These are phyloP conservation scores for Lycium ferocissimum DNA, from an alignment of 257 asterid genomes.

Conservation along the genomic window DNA sequence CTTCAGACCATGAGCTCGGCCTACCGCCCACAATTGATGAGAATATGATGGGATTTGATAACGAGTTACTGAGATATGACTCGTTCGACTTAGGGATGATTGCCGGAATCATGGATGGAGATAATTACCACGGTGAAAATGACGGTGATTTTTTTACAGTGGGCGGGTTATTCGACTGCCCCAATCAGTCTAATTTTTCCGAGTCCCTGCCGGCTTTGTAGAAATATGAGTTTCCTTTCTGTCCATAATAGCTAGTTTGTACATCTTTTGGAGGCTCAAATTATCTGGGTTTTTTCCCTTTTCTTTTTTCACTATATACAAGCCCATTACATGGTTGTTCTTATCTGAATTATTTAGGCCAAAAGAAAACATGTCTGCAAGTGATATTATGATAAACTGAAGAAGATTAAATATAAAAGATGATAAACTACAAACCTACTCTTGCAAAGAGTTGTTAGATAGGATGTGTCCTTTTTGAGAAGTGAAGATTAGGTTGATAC, in stretches of 20 bases:
- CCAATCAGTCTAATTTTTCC: conserved; percentile 37
- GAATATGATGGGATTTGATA: conserved; percentile 31
- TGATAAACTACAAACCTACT: no score
- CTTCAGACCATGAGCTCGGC: conserved; percentile 59
- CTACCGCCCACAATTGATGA: conserved; percentile 39
- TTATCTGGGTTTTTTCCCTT: no score
- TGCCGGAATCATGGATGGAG: conserved; percentile 31
- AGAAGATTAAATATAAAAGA: no score
- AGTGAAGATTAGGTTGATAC: no score
- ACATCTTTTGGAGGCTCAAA: conserved; percentile 11
- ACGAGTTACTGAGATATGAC: conserved; percentile 40
- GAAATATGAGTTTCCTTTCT: background rate
- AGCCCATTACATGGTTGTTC: no score
- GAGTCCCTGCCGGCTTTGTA: conserved; percentile 47
- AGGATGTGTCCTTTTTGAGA: no score
- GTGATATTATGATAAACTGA: no score
- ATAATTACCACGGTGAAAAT: background rate
- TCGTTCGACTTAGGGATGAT: conserved; percentile 38
- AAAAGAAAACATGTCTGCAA: no score
- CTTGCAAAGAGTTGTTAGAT: no score
- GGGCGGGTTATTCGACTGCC: conserved; percentile 44
- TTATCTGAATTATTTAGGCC: no score
- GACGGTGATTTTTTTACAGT: conserved; percentile 37
- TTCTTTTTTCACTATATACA: no score
- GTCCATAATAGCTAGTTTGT: conserved; percentile 31